phyloP scores from a whole-genome alignment of 2,329 filamentous ascomycete species.

The Xylaria sp. region DNA sequence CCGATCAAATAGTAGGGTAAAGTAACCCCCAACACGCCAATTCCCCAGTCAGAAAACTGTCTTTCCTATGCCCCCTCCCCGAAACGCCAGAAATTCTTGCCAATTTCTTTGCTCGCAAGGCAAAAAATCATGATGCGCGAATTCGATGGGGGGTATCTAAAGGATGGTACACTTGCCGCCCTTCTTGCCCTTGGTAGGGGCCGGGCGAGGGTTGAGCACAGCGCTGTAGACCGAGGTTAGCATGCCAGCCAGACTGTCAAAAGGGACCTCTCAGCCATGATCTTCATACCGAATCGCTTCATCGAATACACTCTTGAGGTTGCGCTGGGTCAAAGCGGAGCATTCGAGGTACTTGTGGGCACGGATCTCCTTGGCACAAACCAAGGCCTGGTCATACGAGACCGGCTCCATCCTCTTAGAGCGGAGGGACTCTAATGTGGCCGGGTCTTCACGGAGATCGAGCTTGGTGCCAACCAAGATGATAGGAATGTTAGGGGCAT shows the following conservation, averaged over 20 bases:
- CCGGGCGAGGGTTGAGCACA: slow-evolving; percentile 63
- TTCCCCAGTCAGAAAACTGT: slow-evolving; percentile 26
- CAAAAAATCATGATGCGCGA: slow-evolving; percentile 24
- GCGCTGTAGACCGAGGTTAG: slow-evolving; percentile 44
- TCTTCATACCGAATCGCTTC: slow-evolving; percentile 85
- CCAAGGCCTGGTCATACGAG: slow-evolving; percentile 83
- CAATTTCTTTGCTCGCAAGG: slow-evolving; percentile 27
- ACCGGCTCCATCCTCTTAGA: slow-evolving; percentile 97
- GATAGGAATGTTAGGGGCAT: slow-evolving; percentile 91
- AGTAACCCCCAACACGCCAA: slow-evolving; percentile 25
- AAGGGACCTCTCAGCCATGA: slow-evolving; percentile 28
- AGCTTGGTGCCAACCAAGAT: slow-evolving; percentile 97
- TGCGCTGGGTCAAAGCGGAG: slow-evolving; percentile 91
- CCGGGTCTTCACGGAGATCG: slow-evolving; percentile 83
- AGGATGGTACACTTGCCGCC: slow-evolving; percentile 65
- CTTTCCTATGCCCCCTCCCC: slow-evolving; percentile 32
- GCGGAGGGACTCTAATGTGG: slow-evolving; percentile 73
- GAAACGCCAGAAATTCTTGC: slow-evolving; percentile 30
- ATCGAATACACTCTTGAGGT: slow-evolving; percentile 97
- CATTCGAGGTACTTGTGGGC: slow-evolving; percentile 98
- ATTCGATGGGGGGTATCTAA: slow-evolving; percentile 35
- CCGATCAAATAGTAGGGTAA: slow-evolving; percentile 23
- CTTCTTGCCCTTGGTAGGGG: slow-evolving; percentile 52
- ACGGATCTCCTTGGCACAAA: slow-evolving; percentile 87
- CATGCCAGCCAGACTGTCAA: slow-evolving; percentile 21